These are phyloP conservation scores for Brettanomyces bruxellensis DNA, from an alignment of 805 yeast species.

Conservation along the genomic window DNA sequence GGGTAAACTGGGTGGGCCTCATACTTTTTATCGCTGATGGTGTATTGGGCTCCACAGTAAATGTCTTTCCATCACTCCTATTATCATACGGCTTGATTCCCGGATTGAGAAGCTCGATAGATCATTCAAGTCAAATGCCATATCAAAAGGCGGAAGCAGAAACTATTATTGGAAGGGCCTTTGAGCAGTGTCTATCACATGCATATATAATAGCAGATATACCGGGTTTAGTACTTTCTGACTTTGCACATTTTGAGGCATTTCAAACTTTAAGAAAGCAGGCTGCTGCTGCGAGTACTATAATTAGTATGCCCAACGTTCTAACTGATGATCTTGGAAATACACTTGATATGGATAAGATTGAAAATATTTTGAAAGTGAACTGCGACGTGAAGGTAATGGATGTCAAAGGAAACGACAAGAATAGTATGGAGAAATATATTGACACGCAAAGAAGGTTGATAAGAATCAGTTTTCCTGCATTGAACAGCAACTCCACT, in stretches of 20 bases:
- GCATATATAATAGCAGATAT: constrained; percentile 47
- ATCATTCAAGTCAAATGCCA: constrained; percentile 24
- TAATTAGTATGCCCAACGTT: constrained; percentile 48
- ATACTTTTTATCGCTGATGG: no score
- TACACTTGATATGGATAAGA: constrained; percentile 29
- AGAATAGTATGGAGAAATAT: constrained; percentile 43
- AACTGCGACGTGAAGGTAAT: constrained; percentile 45
- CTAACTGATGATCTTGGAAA: constrained; percentile 24
- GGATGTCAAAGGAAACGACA: constrained; percentile 27
- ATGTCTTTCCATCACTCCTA: constrained; percentile 18
- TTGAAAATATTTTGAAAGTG: constrained; percentile 33
- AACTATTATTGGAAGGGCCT: constrained; percentile 10
- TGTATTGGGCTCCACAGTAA: background rate
- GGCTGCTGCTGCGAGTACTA: constrained; percentile 48
- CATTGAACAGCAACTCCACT: constrained; percentile 30
- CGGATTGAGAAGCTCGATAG: constrained; percentile 19
- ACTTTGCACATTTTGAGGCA: constrained; percentile 31
- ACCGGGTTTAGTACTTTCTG: constrained; percentile 42
- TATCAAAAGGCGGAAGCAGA: constrained; percentile 18
- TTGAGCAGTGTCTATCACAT: constrained; percentile 40
- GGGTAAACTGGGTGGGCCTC: no score
- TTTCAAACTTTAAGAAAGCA: constrained; percentile 45
- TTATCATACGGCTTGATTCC: constrained; percentile 21
- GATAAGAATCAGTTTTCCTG: constrained; percentile 46
- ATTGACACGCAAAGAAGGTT: constrained; percentile 57